Evolutionary conservation across 768 basidiomycete genomes (phyloP), one percentile per base, ranked within the genome.

Genomic region (Lactarius vividus): DNA sequence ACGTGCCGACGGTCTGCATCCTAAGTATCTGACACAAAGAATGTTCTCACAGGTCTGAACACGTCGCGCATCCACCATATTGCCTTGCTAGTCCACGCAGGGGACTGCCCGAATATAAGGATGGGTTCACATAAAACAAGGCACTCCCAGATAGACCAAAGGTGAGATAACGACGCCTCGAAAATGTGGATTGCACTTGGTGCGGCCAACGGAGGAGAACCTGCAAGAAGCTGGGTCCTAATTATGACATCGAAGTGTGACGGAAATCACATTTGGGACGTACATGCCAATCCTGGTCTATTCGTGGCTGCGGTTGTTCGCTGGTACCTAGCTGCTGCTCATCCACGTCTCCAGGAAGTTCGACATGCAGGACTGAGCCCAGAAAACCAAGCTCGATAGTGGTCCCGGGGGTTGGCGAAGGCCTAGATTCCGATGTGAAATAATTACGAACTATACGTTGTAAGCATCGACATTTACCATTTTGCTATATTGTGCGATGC

Each of bases 81-180:
- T 20, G 91, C 89, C 70, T 94, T 89, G 68, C 92, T 95, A 0
- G 91, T 92, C 73, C 87, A 82, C 0, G 90, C 84, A 23, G 96
- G 94, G 0, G 88, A 88, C 1, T 85, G 75, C 3, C 90, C 90
- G 70, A 89, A 95, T 33, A 98, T 81, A 23, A 98, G 77, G 8
- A 99, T 82, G 0, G 96, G 94, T 73, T 99, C 96, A 67, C 89
- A 92, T 11, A 98, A 81, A 0, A 98, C 82, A 0, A 98, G 79
- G 62, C 95, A 95, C 76, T 99, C 96, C 96, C 96, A 99, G 61
- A 89, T 82, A 5, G 91, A 89, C 91, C 89, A 92, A 29, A 91
- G 74, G 69, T 90, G 83, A 3, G 87, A 74, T 31, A 90, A 70
- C 18, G 83, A 83, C 0, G 87, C 84, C 71, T 89, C 88, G 66